Evolutionary conservation across 129 eudicot species (phyloP), one percentile per base, ranked within the genome.

Genomic region (Arctium lappa): DNA sequence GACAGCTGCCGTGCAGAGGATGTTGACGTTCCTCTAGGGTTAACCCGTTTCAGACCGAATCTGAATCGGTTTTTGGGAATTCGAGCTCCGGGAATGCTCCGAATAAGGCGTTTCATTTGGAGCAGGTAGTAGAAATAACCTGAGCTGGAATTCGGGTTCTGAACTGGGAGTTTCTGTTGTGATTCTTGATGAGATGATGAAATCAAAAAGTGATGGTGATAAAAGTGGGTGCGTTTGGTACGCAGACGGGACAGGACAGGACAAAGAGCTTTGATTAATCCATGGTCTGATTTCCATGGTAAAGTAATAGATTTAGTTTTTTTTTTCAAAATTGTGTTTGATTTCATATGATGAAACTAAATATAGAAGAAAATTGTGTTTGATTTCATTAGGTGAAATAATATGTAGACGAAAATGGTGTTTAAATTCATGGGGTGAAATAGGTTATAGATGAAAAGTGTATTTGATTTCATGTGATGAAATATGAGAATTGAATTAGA

Each of bases 141-240:
- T n/a, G 0, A 66, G 40, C 62, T 42, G 62, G 13, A 71, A 66
- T 76, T 60, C 2, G 5, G 82, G 79, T 42, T 42, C 50, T 2
- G 11, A 42, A 8, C 12, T 10, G 48, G 48, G 48, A 6, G 12
- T 34, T 63, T 16, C 80, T 68, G 78, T 53, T 76, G 73, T 34
- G 5, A 78, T 89, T 69, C 15, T 86, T 9, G 93, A 91, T 81
- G 90, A 86, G 12, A 71, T 91, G 76, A 83, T 77, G 88, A 89
- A 85, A 42, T 40, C 90, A 93, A 79, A 77, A 70, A 88, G 88
- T 36, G 88, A 83, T 50, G 46, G 68, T 63, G 71, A 71, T 42
- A 66, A 70, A 9, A 62, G 33, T 34, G 1, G 2, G 6, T 50
- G 69, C 68, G 1, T 30, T 29, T 76, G 84, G 60, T 22, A 22